These are phyloP conservation scores for Drosera capensis DNA, from an alignment of 148 eudicot genomes.

Conservation along the genomic window DNA sequence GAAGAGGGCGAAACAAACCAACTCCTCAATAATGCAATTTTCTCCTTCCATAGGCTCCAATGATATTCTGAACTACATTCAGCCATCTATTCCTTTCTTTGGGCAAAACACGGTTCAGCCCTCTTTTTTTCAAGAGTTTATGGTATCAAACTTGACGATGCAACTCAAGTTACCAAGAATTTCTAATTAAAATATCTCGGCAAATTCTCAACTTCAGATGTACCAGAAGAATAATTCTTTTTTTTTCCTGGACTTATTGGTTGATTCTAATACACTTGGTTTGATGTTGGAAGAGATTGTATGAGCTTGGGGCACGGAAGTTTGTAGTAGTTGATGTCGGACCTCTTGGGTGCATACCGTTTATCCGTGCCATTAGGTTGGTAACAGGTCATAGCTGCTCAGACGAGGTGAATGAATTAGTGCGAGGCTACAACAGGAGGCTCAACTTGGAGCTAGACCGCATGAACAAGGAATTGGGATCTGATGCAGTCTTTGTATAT, in stretches of 20 bases:
- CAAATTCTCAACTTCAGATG: not conserved
- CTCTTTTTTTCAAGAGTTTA: slow-evolving; percentile 24
- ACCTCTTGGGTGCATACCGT: slow-evolving; percentile 61
- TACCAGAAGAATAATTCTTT: too few species aligned
- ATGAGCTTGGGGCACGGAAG: slow-evolving; percentile 38
- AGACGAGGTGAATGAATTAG: slow-evolving; percentile 20
- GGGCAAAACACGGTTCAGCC: slow-evolving; percentile 22
- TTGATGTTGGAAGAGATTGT: slow-evolving; percentile 24
- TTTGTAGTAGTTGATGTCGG: slow-evolving; percentile 40
- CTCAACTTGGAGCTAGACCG: too few species aligned
- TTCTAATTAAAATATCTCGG: not conserved
- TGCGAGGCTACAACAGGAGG: slow-evolving; percentile 33
- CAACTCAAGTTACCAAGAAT: slow-evolving; percentile 48
- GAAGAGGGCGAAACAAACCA: slow-evolving; percentile 24
- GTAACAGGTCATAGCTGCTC: slow-evolving; percentile 16
- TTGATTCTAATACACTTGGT: not conserved
- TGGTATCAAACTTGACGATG: slow-evolving; percentile 43
- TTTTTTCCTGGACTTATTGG: not conserved
- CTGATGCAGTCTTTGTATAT: slow-evolving; percentile 26
- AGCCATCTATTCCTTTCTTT: slow-evolving; percentile 30
- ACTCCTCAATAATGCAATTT: slow-evolving; percentile 20
- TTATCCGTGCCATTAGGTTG: slow-evolving; percentile 28
- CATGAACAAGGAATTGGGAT: slow-evolving; percentile 22
- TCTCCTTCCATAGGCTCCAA: slow-evolving; percentile 53
- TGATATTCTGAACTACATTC: slow-evolving; percentile 40